Conservation (phyloP, 2,329 filamentous ascomycete genomes). For the Myriosclerotinia scirpicola region DNA sequence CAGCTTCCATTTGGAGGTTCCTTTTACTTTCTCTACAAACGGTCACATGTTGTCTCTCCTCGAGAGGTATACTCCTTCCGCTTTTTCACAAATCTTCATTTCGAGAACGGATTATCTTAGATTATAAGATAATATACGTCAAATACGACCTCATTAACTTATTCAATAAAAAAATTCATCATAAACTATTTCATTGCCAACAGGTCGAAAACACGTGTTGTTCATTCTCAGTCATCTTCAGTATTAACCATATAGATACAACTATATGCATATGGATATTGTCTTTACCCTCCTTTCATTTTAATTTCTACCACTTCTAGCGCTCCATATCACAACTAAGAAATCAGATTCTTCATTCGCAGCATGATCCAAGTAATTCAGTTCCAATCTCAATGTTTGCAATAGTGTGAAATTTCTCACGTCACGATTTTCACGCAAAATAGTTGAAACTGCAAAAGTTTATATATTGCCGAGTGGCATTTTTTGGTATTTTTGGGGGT, state of each 20-base stretch:
- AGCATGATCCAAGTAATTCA: neutral
- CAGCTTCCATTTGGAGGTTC: neutral
- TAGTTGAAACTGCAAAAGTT: neutral
- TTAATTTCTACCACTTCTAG: neutral
- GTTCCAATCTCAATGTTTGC: neutral
- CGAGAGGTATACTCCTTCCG: neutral
- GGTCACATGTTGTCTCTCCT: neutral
- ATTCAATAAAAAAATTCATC: no score
- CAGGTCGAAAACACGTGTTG: no score
- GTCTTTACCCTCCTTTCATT: neutral
- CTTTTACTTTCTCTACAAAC: neutral
- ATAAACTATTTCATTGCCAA: neutral
- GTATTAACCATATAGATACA: neutral
- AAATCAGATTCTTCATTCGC: neutral
- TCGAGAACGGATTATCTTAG: neutral
- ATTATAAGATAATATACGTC: no score
- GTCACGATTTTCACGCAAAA: neutral
- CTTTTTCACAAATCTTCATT: neutral
- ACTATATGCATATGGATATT: neutral
- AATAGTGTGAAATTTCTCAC: neutral
- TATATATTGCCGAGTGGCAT: conserved; percentile 29
- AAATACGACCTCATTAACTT: no score
- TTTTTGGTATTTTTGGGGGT: conserved; percentile 28
- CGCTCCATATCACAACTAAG: neutral
- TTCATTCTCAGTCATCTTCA: neutral